Base-by-base conservation (phyloP, 2,329 filamentous ascomycete species). In the Cercospora sp. region DNA sequence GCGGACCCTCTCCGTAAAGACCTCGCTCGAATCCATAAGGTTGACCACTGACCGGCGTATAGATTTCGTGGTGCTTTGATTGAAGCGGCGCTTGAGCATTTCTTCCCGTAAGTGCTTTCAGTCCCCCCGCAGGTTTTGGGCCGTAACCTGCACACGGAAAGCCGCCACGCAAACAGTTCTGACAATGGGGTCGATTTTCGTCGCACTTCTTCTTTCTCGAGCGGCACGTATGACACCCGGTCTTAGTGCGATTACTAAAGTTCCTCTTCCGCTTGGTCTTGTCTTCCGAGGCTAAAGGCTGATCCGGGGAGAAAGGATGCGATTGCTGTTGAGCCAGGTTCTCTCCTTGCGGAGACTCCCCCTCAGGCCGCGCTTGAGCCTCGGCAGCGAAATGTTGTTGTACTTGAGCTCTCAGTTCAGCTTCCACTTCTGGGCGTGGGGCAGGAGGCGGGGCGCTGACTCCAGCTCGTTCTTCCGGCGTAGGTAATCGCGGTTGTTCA, bases 181-280 rank as follows among this genome's bases (percentile, higher is more conserved):
- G 91, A 81, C 95, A 98, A 80, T 93, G 89, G 28, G 95, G 95
- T 79, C 97, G 96, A 64, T 87, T 87, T 82, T 98, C 95, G 78
- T 98, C 94, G 77, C 95, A 98, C 81, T 98, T 98, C 88, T 98
- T 98, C 86, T 98, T 98, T 68, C 94, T 87, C 77, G 88, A 88
- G 69, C 94, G 87, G 79, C 94, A 98, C 5, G 94, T 98, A 81
- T 97, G 88, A 79, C 94, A 98, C 34, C 94, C 93, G 9, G 94
- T 97, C 82, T 98, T 98, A 21, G 94, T 97, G 68, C 94, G 87
- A 80, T 97, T 97, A 82, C 93, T 97, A 77, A 97, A 98, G 76
- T 92, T 92, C 45, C 90, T 85, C 80, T 92, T 92, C 60, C 90
- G 82, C 79, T 90, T 91, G 79, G 91, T 91, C 26, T 66, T 65